phyloP scores from a whole-genome alignment of 2,329 filamentous ascomycete species.

The Xylaria sp. region DNA sequence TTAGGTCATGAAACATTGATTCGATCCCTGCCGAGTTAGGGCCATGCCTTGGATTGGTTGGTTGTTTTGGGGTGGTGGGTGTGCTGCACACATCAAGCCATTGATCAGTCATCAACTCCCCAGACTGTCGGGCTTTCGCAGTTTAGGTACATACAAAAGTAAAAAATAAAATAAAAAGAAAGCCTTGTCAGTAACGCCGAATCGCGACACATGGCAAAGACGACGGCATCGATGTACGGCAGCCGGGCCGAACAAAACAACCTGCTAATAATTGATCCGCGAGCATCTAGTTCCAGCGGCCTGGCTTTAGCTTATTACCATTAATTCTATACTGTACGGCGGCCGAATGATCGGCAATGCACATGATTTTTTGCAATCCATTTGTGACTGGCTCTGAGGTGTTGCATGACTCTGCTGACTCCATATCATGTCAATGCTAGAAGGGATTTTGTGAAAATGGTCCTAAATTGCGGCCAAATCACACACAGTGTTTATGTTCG shows the following conservation, averaged over 20 bases:
- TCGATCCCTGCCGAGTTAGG: slow-evolving; percentile 13
- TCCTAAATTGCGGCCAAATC: slow-evolving; percentile 8
- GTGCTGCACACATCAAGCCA: neutral
- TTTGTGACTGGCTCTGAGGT: slow-evolving; percentile 24
- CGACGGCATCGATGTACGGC: neutral
- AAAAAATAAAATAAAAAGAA: neutral
- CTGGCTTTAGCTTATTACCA: neutral
- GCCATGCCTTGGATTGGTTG: slow-evolving; percentile 16
- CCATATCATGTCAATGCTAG: slow-evolving; percentile 10
- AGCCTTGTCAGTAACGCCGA: neutral
- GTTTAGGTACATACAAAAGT: neutral
- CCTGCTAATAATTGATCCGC: neutral
- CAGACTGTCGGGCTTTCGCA: slow-evolving; percentile 6
- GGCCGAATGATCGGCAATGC: slow-evolving; percentile 25
- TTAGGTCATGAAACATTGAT: slow-evolving; percentile 29
- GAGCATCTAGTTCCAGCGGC: neutral
- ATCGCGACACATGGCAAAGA: neutral
- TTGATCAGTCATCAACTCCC: slow-evolving; percentile 26
- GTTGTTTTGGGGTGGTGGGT: slow-evolving; percentile 16
- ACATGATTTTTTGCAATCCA: slow-evolving; percentile 9
- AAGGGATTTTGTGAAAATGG: slow-evolving; percentile 8
- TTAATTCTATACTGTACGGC: neutral
- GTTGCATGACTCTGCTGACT: slow-evolving; percentile 37
- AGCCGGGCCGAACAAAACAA: neutral
- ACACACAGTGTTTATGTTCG: neutral